Evolutionary conservation across 1,139 yeast species (phyloP).

Genomic region (Lodderomyces oxycetoniae): DNA sequence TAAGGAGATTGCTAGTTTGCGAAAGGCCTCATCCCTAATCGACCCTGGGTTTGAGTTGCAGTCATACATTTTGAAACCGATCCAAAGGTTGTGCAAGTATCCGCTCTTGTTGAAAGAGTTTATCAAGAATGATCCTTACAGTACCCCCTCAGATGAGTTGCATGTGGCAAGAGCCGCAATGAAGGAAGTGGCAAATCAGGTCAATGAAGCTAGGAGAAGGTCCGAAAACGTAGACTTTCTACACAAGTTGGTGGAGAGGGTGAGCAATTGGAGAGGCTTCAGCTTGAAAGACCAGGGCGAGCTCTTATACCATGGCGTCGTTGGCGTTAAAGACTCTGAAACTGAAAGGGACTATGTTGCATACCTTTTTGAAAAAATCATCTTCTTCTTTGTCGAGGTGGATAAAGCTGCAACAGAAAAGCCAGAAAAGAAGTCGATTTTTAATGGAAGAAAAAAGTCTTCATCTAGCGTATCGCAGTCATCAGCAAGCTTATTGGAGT

Average conservation of each 20-base stretch:
- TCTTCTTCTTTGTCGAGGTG: slow-evolving; percentile 66
- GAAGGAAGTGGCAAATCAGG: slow-evolving; percentile 69
- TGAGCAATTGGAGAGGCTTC: slow-evolving; percentile 93
- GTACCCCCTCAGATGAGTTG: slow-evolving; percentile 65
- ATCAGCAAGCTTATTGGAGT: slow-evolving; percentile 35
- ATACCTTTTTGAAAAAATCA: slow-evolving; percentile 81
- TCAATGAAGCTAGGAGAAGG: slow-evolving; percentile 90
- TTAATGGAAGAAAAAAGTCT: slow-evolving; percentile 43
- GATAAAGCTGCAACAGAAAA: slow-evolving; percentile 21
- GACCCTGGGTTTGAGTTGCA: slow-evolving; percentile 89
- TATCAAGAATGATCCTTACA: slow-evolving; percentile 43
- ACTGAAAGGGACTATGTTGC: slow-evolving; percentile 86
- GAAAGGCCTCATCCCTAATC: slow-evolving; percentile 55
- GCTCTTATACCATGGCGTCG: slow-evolving; percentile 69
- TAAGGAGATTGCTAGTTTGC: slow-evolving; percentile 55
- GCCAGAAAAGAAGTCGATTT: slow-evolving; percentile 21
- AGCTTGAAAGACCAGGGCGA: slow-evolving; percentile 80
- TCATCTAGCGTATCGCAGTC: slow-evolving; percentile 24
- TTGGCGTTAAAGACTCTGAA: slow-evolving; percentile 72
- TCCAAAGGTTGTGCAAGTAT: slow-evolving; percentile 90
- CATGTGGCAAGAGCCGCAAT: slow-evolving; percentile 61
- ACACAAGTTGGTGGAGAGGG: slow-evolving; percentile 65
- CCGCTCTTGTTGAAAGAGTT: slow-evolving; percentile 79
- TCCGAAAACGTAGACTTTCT: slow-evolving; percentile 79
- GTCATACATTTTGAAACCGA: slow-evolving; percentile 85